phyloP scores from a whole-genome alignment of 768 basidiomycete species.

The Chlorophyllum brunneum region DNA sequence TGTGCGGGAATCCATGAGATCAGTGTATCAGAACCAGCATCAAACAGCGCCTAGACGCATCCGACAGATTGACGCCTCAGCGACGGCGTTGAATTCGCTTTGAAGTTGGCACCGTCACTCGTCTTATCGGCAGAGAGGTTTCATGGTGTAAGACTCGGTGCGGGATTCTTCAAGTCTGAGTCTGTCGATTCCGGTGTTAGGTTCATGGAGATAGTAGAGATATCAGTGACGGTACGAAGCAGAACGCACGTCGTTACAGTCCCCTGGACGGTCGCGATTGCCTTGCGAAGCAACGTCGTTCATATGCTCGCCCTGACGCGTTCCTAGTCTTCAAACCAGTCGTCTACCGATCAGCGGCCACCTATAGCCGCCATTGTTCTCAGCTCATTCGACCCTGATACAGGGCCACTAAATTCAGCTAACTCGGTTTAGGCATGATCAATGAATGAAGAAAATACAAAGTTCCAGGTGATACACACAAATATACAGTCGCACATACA shows the following conservation, averaged over 20 bases:
- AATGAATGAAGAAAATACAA: too few relatives aligned
- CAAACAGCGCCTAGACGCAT: too few relatives aligned
- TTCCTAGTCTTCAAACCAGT: conserved; percentile 6
- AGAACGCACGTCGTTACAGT: neutral
- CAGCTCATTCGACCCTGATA: too few relatives aligned
- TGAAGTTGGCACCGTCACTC: neutral
- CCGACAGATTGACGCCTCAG: too few relatives aligned
- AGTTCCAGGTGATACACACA: too few relatives aligned
- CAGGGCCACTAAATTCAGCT: too few relatives aligned
- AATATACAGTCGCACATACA: too few relatives aligned
- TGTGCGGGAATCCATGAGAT: too few relatives aligned
- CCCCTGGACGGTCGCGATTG: neutral
- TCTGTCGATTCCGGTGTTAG: neutral
- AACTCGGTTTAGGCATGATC: too few relatives aligned
- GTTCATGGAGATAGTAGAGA: neutral
- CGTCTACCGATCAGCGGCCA: too few relatives aligned
- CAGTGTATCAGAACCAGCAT: too few relatives aligned
- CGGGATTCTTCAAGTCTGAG: neutral
- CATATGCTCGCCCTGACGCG: neutral
- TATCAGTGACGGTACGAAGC: neutral
- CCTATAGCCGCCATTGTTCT: too few relatives aligned
- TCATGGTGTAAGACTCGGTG: neutral
- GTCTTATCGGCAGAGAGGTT: neutral
- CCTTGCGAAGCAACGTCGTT: neutral
- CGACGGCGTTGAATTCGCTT: neutral